phyloP scores from a whole-genome alignment of 768 basidiomycete genomes.

The Kwoniella dendrophila region DNA sequence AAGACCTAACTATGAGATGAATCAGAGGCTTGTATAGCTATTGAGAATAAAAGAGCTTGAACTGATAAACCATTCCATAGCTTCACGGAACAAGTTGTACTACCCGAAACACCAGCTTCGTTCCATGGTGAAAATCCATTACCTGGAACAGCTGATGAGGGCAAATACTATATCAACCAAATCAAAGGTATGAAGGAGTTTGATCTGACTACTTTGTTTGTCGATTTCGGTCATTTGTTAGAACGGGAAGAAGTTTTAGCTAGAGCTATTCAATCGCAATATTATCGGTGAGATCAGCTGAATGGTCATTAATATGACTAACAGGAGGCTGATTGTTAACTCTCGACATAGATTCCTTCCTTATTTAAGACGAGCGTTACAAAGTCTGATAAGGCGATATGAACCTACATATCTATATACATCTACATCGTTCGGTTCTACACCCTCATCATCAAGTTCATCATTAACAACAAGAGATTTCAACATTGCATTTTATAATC shows the following conservation, averaged over 20 bases:
- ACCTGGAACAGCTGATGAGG: conserved; percentile 61
- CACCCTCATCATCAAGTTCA: conserved; percentile 66
- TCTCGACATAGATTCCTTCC: conserved; percentile 71
- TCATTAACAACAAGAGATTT: conserved; percentile 92
- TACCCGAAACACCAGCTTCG: conserved; percentile 77
- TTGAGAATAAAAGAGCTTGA: not conserved
- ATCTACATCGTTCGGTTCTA: conserved; percentile 69
- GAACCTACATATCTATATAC: conserved; percentile 96
- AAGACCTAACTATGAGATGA: not conserved
- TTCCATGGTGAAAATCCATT: conserved; percentile 48
- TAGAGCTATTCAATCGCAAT: conserved; percentile 88
- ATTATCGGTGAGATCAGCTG: conserved; percentile 67
- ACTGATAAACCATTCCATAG: conserved; percentile 58
- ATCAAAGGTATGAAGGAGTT: conserved; percentile 94
- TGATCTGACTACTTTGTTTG: conserved; percentile 91
- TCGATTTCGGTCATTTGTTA: conserved; percentile 89
- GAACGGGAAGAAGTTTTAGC: conserved; percentile 90
- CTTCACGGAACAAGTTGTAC: conserved; percentile 77
- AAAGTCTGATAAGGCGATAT: conserved; percentile 82
- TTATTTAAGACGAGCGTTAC: conserved; percentile 85
- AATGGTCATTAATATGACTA: not conserved
- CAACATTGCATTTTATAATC: conserved; percentile 89
- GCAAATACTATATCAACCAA: conserved; percentile 81
- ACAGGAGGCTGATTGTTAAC: not conserved
- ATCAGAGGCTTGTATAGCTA: not conserved